Evolutionary conservation across 305 asterid species (phyloP).

Genomic region (Euphrasia arctica): DNA sequence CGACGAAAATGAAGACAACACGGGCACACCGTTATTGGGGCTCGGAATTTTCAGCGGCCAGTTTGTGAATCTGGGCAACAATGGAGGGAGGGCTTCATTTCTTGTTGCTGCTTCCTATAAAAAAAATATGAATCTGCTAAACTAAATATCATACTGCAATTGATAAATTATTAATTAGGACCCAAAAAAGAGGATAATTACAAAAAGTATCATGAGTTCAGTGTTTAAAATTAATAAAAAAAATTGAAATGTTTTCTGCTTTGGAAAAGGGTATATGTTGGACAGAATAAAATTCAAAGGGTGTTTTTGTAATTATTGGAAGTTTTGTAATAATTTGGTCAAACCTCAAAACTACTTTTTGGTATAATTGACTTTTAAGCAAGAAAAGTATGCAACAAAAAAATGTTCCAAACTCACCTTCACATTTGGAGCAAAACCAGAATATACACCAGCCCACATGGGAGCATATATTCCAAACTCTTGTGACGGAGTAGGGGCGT

Average conservation of each 20-base stretch:
- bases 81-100: constrained; percentile 45
- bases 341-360: neutral
- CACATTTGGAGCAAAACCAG: constrained; percentile 51
- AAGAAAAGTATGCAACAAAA: neutral
- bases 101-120: constrained; percentile 55
- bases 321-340: neutral
- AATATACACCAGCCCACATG: constrained; percentile 43
- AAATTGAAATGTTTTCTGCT: neutral
- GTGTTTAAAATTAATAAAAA: neutral
- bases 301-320: neutral
- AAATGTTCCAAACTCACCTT: constrained; percentile 38
- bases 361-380: neutral
- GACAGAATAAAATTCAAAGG: neutral
- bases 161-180: neutral
- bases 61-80: constrained; percentile 48
- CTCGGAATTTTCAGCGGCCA: constrained; percentile 63
- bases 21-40: constrained; percentile 45
- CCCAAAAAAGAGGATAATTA: neutral
- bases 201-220: neutral
- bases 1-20: constrained; percentile 49
- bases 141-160: neutral
- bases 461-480: constrained; percentile 41
- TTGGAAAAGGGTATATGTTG: neutral
- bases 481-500: constrained; percentile 38
- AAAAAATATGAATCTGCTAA: constrained; percentile 2